phyloP scores from a whole-genome alignment of 176 grass and related monocot species.

The Juncus effusus region DNA sequence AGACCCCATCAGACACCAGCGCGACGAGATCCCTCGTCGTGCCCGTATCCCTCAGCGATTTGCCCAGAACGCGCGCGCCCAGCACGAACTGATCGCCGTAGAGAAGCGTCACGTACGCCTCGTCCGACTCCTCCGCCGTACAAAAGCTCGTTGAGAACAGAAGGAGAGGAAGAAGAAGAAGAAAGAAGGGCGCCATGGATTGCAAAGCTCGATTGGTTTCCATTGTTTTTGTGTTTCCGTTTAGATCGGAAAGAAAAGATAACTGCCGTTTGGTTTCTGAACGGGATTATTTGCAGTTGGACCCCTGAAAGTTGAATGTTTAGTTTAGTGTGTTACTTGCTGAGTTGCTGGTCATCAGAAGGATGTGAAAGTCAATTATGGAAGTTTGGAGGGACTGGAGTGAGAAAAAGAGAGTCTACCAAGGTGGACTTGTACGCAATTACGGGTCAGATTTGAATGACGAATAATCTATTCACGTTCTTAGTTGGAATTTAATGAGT shows the following conservation, averaged over 20 bases:
- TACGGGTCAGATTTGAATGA: slow-evolving; percentile 11
- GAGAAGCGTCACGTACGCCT: slow-evolving; percentile 83
- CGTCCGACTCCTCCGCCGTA: slow-evolving; percentile 42
- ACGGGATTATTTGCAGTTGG: background rate
- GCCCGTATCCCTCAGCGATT: slow-evolving; percentile 74
- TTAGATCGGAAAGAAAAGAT: slow-evolving; percentile 4
- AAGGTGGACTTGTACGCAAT: background rate
- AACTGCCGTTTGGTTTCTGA: slow-evolving; percentile 24
- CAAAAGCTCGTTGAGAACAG: slow-evolving; percentile 19
- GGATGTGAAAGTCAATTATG: background rate
- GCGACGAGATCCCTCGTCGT: slow-evolving; percentile 66
- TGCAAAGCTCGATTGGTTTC: slow-evolving; percentile 27
- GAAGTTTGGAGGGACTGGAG: background rate
- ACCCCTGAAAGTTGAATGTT: background rate
- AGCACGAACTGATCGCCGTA: slow-evolving; percentile 95
- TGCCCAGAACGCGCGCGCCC: slow-evolving; percentile 84
- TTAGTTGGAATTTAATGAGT: background rate
- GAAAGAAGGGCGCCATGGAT: slow-evolving; percentile 19
- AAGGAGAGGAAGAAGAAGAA: background rate
- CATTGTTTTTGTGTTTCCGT: background rate
- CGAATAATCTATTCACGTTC: background rate
- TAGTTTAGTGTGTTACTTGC: background rate
- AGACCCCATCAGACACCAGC: slow-evolving; percentile 95
- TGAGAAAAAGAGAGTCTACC: background rate
- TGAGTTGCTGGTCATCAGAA: background rate